phyloP scores from a whole-genome alignment of 73 alveolate species.

The Paramecium sexaurelia region DNA sequence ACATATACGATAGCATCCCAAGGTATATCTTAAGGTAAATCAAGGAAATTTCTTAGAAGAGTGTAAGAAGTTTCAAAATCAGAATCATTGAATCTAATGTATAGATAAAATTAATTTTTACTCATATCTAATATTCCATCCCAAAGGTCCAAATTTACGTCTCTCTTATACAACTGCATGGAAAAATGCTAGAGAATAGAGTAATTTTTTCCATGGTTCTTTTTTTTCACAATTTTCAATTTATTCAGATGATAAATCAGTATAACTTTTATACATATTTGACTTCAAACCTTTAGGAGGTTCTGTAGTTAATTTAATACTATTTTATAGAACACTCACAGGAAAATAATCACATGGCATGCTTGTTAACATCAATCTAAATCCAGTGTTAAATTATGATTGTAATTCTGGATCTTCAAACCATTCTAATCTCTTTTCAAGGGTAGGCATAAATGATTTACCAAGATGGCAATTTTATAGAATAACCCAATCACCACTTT shows the following conservation, averaged over 20 bases:
- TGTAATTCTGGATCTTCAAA: slow-evolving; percentile 60
- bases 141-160: slow-evolving; percentile 97
- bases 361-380: slow-evolving; percentile 94
- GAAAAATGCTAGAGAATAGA: slow-evolving; percentile 93
- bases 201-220: slow-evolving; percentile 86
- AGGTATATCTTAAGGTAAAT: slow-evolving; percentile 92
- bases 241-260: slow-evolving; percentile 82
- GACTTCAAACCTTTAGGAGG: slow-evolving; percentile 90
- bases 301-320: slow-evolving; percentile 96
- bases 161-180: slow-evolving; percentile 98
- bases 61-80: slow-evolving; percentile 95
- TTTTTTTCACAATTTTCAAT: slow-evolving; percentile 86
- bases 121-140: slow-evolving; percentile 97
- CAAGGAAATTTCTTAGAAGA: slow-evolving; percentile 86
- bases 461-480: slow-evolving; percentile 99
- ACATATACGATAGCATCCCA: slow-evolving; percentile 92
- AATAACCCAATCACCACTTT: slow-evolving; percentile 99
- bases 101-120: background rate
- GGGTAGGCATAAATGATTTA: slow-evolving; percentile 98
- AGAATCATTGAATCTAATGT: slow-evolving; percentile 89
- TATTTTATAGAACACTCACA: slow-evolving; percentile 92
- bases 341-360: slow-evolving; percentile 99
- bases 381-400: slow-evolving; percentile 78
- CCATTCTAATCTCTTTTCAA: slow-evolving; percentile 93
- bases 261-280: slow-evolving; percentile 84